phyloP scores from a whole-genome alignment of 2,329 filamentous ascomycete species.

The Phaeomoniella chlamydospora region DNA sequence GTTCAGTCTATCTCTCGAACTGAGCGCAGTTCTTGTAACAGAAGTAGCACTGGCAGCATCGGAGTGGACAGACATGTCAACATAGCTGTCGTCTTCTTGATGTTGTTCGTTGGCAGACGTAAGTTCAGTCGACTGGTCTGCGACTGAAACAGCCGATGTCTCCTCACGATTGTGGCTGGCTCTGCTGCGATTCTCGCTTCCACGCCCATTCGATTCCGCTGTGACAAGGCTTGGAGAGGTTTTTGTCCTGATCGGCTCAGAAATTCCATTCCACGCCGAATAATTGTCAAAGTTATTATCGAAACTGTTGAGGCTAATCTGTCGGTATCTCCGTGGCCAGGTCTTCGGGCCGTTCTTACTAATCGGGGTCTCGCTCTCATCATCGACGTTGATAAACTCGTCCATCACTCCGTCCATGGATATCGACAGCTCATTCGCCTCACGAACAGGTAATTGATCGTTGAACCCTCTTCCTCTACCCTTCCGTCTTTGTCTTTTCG shows the following conservation, averaged over 20 bases:
- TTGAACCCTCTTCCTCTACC: constrained; percentile 1
- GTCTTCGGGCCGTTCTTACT: neutral
- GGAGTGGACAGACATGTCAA: neutral
- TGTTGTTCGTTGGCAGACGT: neutral
- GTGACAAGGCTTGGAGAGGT: neutral
- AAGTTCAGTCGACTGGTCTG: neutral
- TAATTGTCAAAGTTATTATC: neutral
- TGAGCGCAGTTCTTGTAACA: no score
- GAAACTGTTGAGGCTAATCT: no score
- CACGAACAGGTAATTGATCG: neutral
- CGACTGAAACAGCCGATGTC: neutral
- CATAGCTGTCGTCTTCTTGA: neutral
- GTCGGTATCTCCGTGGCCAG: neutral
- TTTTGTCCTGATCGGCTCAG: neutral
- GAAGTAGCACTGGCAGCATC: neutral
- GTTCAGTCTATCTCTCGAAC: neutral
- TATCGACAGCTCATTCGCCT: neutral
- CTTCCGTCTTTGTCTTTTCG: neutral
- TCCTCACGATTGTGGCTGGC: neutral
- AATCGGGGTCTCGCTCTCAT: neutral
- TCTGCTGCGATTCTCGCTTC: no score
- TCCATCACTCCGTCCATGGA: neutral
- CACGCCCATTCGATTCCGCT: neutral
- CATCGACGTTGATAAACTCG: neutral
- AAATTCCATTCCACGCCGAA: neutral